Base-by-base conservation (phyloP, 768 basidiomycete genomes). In the Kwoniella pini region DNA sequence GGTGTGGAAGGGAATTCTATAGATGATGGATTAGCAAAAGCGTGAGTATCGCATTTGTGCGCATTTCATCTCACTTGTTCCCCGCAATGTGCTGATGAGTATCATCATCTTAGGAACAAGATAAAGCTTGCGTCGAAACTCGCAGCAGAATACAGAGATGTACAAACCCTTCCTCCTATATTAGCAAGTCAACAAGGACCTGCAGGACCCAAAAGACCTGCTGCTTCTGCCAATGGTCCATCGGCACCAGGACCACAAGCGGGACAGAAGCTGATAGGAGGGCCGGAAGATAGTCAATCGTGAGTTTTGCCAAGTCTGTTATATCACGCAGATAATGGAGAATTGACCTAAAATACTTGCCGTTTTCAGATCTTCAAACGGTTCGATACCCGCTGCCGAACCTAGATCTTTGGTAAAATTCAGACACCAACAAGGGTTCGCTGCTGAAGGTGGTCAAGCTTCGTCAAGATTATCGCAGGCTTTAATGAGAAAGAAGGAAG, bases 401-500 rank as follows among this genome's bases (percentile, higher is more conserved):
- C 70, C 73, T 10, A 63, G 71, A 44, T 60, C 69, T 0, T 57
- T 80, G 36, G 72, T 79, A 54, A 68, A 75, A 46, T 79, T 72
- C 68, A 60, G 77, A 57, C 78, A 79, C 58, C 71, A 72, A 46
- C 72, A 76, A 56, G 77, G 75, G 21, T 76, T 72, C 52, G 77
- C 76, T 12, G 78, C 79, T 2, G 65, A 78, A 54, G 77, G 78
- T 52, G 77, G 79, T 28, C 77, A 79, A 7, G 72, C 79, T 1
- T 74, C 74, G 36, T 78, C 76, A 1, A 62, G 67, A 77, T 85
- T 99, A 50, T 89, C 91, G n/a, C 87, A 91, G 70, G 92, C 93
- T 0, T 86, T 99, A 50, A 86, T 87, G 52, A 84, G 91, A 17
- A 91, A 95, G 80, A 97, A 97, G 80, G 93, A 93, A 30, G 90